phyloP scores from a whole-genome alignment of 1,284 basidiomycete genomes.

The Blastosporella zonata region DNA sequence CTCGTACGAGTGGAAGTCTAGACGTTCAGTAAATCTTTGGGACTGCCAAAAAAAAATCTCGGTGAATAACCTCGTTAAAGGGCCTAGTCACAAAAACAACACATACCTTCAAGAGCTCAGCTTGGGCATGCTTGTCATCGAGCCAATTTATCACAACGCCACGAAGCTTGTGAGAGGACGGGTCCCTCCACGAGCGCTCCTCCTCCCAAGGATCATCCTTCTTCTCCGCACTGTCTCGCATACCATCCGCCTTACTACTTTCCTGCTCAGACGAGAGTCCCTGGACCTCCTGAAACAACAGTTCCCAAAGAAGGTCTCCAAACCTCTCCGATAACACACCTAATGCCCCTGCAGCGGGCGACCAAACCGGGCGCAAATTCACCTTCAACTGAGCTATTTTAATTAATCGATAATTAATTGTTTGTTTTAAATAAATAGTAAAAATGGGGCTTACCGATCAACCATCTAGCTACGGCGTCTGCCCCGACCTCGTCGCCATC shows the following conservation, averaged over 20 bases:
- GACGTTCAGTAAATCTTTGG: slow-evolving; percentile 60
- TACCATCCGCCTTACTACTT: slow-evolving; percentile 6
- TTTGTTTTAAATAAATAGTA: slow-evolving; percentile 7
- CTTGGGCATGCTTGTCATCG: slow-evolving; percentile 29
- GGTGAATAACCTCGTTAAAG: background rate
- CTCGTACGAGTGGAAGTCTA: slow-evolving; percentile 78
- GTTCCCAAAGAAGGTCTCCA: slow-evolving; percentile 69
- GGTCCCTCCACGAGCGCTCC: slow-evolving; percentile 72
- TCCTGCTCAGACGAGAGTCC: slow-evolving; percentile 17
- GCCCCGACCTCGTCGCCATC: slow-evolving; percentile 51
- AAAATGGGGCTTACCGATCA: slow-evolving; percentile 50
- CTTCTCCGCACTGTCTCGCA: slow-evolving; percentile 23
- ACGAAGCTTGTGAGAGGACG: slow-evolving; percentile 62
- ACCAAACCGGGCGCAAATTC: slow-evolving; percentile 86
- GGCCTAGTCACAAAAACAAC: background rate
- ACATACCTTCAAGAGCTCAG: slow-evolving; percentile 29
- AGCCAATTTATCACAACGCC: slow-evolving; percentile 44
- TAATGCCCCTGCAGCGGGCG: slow-evolving; percentile 73
- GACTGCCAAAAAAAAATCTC: slow-evolving; percentile 38
- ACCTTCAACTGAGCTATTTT: slow-evolving; percentile 84
- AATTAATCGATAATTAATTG: slow-evolving; percentile 5
- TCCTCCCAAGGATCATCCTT: slow-evolving; percentile 55
- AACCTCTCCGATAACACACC: slow-evolving; percentile 56
- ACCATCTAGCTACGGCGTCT: slow-evolving; percentile 60
- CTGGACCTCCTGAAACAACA: slow-evolving; percentile 65